Evolutionary conservation across 306 rosid species (phyloP).

Genomic region (Leucaena leucocephala): DNA sequence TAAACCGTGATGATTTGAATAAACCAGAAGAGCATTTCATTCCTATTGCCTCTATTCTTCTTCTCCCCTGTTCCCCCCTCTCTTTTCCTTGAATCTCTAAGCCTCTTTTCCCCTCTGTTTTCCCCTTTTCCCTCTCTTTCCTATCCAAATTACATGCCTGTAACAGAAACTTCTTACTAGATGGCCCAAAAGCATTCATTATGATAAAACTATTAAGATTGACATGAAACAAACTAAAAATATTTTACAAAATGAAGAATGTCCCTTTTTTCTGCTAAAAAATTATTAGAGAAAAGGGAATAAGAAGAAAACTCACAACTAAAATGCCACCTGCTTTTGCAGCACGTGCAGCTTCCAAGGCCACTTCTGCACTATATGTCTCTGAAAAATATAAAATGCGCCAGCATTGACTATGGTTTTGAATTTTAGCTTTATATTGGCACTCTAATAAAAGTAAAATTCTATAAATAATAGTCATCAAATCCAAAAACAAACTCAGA

Average conservation of each 20-base stretch:
- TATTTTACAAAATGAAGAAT: neutral
- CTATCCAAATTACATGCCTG: too few relatives aligned
- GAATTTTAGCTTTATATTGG: neutral
- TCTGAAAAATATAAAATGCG: constrained; percentile 34
- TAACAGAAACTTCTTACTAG: neutral
- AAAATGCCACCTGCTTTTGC: constrained; percentile 80
- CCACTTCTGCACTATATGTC: constrained; percentile 70
- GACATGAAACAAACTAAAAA: neutral
- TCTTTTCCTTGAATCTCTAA: too few relatives aligned
- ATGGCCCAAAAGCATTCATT: constrained; percentile 25
- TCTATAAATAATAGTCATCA: neutral
- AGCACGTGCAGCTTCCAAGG: constrained; percentile 77
- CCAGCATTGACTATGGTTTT: neutral
- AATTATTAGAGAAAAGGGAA: constrained; percentile 5
- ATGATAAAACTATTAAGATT: constrained; percentile 11
- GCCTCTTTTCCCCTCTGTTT: too few relatives aligned
- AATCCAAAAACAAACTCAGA: neutral
- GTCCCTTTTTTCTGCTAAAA: neutral
- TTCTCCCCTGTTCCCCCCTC: too few relatives aligned
- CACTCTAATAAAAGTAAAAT: neutral
- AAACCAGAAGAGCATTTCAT: too few relatives aligned
- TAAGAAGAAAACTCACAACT: constrained; percentile 61
- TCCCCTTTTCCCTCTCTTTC: too few relatives aligned
- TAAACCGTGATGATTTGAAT: too few relatives aligned
- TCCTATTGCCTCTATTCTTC: too few relatives aligned